Evolutionary conservation across 2,329 filamentous ascomycete species (phyloP).

Genomic region (Cladosporium colombiae): DNA sequence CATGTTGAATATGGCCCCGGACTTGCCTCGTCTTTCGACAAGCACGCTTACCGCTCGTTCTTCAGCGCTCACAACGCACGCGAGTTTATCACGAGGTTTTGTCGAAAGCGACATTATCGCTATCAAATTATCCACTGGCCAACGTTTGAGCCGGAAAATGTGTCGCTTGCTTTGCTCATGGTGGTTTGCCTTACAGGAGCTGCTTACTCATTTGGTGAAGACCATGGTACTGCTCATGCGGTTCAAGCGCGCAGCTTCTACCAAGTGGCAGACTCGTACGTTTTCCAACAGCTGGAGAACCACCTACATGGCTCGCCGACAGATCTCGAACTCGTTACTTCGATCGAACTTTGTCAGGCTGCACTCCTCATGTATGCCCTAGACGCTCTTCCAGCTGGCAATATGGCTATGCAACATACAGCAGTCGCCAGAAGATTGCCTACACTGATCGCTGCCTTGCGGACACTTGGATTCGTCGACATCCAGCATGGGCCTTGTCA

Average conservation of each 20-base stretch:
- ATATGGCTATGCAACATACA: constrained; percentile 7
- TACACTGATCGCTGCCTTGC: constrained; percentile 10
- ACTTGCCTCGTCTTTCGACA: neutral
- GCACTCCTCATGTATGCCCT: constrained; percentile 20
- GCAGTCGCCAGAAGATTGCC: constrained; percentile 17
- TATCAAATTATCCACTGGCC: constrained; percentile 22
- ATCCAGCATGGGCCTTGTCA: neutral
- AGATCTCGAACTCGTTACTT: neutral
- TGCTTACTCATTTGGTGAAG: constrained; percentile 2
- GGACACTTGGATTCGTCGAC: constrained; percentile 3
- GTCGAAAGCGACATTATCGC: constrained; percentile 20
- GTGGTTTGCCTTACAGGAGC: constrained; percentile 19
- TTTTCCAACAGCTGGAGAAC: constrained; percentile 5
- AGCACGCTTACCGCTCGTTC: neutral
- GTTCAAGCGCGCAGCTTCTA: constrained; percentile 15
- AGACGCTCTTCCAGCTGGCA: constrained; percentile 2
- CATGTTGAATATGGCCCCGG: neutral
- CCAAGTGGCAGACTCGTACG: constrained; percentile 9
- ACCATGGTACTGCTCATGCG: neutral
- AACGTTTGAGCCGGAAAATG: neutral
- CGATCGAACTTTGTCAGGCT: constrained; percentile 18
- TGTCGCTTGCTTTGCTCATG: constrained; percentile 16
- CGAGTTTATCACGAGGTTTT: constrained; percentile 14
- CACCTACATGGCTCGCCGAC: neutral
- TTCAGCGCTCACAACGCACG: constrained; percentile 4